Evolutionary conservation across 2,329 filamentous ascomycete genomes (phyloP).

Genomic region (Aspergillus sp.): DNA sequence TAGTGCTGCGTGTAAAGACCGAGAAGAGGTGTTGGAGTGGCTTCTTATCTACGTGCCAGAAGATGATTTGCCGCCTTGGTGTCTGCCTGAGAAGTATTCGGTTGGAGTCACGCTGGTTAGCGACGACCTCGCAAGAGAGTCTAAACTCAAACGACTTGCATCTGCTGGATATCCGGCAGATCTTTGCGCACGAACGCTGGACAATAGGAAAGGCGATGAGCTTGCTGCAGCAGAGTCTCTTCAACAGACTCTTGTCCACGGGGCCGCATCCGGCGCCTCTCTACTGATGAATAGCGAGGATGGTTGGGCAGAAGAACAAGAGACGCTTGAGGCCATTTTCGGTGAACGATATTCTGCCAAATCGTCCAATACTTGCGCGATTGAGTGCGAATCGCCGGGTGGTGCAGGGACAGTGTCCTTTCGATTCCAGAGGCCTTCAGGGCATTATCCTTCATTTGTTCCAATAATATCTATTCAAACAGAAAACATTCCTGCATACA

Average conservation of each 20-base stretch:
- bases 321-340: constrained; percentile 81
- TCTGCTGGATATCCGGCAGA: constrained; percentile 83
- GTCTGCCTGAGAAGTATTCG: constrained; percentile 85
- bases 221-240: constrained; percentile 74
- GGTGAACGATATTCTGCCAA: constrained; percentile 67
- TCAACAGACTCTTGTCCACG: constrained; percentile 66
- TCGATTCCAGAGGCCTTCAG: constrained; percentile 69
- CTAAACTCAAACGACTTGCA: constrained; percentile 76
- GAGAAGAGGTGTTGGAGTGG: constrained; percentile 93
- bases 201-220: constrained; percentile 71
- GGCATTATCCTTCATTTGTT: constrained; percentile 67
- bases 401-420: constrained; percentile 49
- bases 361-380: constrained; percentile 65
- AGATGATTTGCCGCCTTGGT: constrained; percentile 92
- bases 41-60: constrained; percentile 94
- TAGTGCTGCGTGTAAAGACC: constrained; percentile 80
- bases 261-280: constrained; percentile 15
- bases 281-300: constrained; percentile 39
- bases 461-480: constrained; percentile 69
- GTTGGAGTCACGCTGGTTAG: constrained; percentile 86
- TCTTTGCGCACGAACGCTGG: constrained; percentile 75
- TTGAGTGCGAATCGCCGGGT: constrained; percentile 59
- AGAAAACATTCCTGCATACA: constrained; percentile 79
- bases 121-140: constrained; percentile 77
- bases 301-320: constrained; percentile 84